Percentiles rank a stretch among this genome's conserved stretches.
Conservation (phyloP, 2,329 filamentous ascomycete genomes). For the Onygena corvina region DNA sequence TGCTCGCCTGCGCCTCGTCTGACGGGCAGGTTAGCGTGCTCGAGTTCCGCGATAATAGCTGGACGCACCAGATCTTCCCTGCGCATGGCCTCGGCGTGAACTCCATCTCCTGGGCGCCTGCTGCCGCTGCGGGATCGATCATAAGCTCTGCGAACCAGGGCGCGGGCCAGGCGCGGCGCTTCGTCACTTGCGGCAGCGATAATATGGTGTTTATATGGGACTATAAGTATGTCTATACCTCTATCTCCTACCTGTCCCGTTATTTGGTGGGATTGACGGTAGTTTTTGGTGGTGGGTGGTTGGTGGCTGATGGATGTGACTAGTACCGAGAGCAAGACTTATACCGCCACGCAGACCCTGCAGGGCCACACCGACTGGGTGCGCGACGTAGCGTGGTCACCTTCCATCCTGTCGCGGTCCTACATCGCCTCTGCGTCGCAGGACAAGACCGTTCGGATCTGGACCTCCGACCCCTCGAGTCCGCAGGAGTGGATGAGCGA, state of each 20-base stretch:
- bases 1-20: constrained; percentile 85
- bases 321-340: constrained; percentile 42
- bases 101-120: constrained; percentile 88
- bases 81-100: constrained; percentile 93
- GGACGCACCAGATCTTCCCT: constrained; percentile 78
- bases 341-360: constrained; percentile 47
- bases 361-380: constrained; percentile 90
- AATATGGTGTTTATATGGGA: constrained; percentile 90
- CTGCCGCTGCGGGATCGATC: constrained; percentile 69
- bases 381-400: constrained; percentile 91
- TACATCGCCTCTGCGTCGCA: constrained; percentile 94
- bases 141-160: constrained; percentile 59
- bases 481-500: constrained; percentile 72
- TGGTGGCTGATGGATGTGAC: not conserved
- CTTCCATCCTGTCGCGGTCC: constrained; percentile 84
- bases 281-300: not conserved
- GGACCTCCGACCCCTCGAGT: constrained; percentile 63
- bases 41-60: constrained; percentile 92
- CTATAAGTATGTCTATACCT: constrained; percentile 49
- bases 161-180: constrained; percentile 58
- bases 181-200: constrained; percentile 91
- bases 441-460: constrained; percentile 95
- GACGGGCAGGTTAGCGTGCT: constrained; percentile 89
- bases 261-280: not conserved
- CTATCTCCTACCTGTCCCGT: not conserved